Evolutionary conservation across 345 rosid species (phyloP), one percentile per base, ranked within the genome.

Genomic region (Atalantia buxifolia): DNA sequence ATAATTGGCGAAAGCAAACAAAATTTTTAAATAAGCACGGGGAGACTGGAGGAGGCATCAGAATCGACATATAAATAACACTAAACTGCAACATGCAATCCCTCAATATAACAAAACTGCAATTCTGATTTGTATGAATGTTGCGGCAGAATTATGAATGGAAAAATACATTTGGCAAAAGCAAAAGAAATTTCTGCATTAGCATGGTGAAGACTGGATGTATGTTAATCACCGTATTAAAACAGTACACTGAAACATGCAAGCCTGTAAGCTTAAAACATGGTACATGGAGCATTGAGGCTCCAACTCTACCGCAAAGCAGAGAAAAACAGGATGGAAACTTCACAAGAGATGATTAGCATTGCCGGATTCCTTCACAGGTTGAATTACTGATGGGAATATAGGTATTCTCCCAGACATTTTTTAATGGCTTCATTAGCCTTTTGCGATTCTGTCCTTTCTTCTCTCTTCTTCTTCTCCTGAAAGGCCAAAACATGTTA

Each of bases 401-500:
- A 84, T 72, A 81, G 83, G 78, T 77, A 74, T 76, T 89, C 90
- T 35, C 95, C 94, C 83, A 85, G 31, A 79, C 92, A 96, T 77
- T 86, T 88, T 69, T 87, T 86, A 68, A 94, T 79, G 6, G 97
- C 89, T 83, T 94, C 99, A 33, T 84, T 94, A 59, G 97, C 91
- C 77, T 89, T 90, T 80, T 90, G 95, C 16, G 98, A 84, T 79
- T 84, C 93, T 5, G 88, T 71, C 81, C 97, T 82, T 81, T 94
- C 98, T 82, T 88, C 95, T 80, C 67, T 87, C 81, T 96, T 94
- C 87, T 89, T 96, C 92, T 94, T 96, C 86, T 96, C 99, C 97
- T 96, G 91, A 48, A 83, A 80, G 31, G 60, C 77, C 33, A 24
- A 78, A 55, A 18, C 75, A 27, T 27, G 35, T 38, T 30, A 57